Evolutionary conservation across 176 grass and related monocot species (phyloP), one percentile per base, ranked within the genome.

Genomic region (Carex cristatella): DNA sequence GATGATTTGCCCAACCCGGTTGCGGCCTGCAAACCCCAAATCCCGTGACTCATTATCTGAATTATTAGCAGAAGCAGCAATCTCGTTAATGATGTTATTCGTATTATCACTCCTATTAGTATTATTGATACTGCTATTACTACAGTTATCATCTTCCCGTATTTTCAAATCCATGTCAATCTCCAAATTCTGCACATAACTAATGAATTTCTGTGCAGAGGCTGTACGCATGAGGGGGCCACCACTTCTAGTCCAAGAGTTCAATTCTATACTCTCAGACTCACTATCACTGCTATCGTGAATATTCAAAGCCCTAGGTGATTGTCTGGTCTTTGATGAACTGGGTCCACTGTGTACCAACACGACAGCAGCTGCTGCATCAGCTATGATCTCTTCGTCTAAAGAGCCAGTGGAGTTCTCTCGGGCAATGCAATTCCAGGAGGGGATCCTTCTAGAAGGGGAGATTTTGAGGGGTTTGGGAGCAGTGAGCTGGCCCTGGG

Each of bases 341-440:
- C 42, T 65, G 62, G 61, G 73, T 73, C 81, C 89, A 87, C 67
- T 60, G 60, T 64, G 69, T 54, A 84, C 89, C 31, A 79, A 79
- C 51, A 79, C 53, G 0, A 79, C 53, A 85, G 78, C 89, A 88
- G 79, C 65, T 57, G 72, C 84, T 82, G 90, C 88, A 73, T 81
- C 85, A 74, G 81, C 35, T 46, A 93, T 84, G 28, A 89, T 59
- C 46, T 98, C 95, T 5, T 98, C 95, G 7, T 98, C 92, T 59
- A 98, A 90, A 79, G 91, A 95, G 18, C 93, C 95, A 33, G 95
- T 71, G 67, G 93, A 98, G 85, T 98, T 98, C 80, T 98, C 95
- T 82, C 95, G 93, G 82, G 95, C 95, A 88, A 98, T 94, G 79
- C 92, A 88, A 87, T 98, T 98, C 95, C 95, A 98, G 63, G 95